Evolutionary conservation across 306 rosid species (phyloP), one percentile per base, ranked within the genome.

Genomic region (Quercus dentata): DNA sequence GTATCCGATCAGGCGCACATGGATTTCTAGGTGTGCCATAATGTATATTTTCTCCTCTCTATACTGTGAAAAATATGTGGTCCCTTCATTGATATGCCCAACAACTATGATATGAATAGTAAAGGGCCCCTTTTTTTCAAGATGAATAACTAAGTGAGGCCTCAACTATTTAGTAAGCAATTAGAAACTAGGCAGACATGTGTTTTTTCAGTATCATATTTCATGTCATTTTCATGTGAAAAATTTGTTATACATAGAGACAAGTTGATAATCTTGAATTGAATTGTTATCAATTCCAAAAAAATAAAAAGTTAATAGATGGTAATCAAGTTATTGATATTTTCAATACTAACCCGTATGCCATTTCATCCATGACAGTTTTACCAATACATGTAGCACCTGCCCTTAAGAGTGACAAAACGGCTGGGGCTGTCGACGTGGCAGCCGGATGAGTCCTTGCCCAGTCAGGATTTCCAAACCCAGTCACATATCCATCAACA

Each of bases 311-410:
- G 30, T 17, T 9, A n/a, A 11, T 13, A n/a, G 69, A 62, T 25
- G 20, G 10, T 9, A 63, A 28, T 63, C 46, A 30, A 31, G 49
- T 65, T 19, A 65, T 4, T 31, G 14, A 6, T 25, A 44, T 17
- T 27, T 52, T 13, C 14, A 51, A 12, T 14, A 46, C 83, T 10
- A 78, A 93, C 99, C 99, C 74, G 86, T 85, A 92, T 35, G 99
- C 99, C 99, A 95, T 87, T 91, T 95, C 99, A 80, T 95, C 99
- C 99, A 92, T 89, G 82, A 90, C 87, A 77, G 98, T 95, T 86
- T 80, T 91, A 76, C 99, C 99, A 67, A 89, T 78, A 75, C 92
- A 91, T 28, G 90, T 91, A 67, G 97, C 99, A 64, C 99, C 99
- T 67, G 85, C 96, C 19, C 62, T 78, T 7, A 91, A 85, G 57